Evolutionary conservation across 805 yeast genomes (phyloP), one percentile per base, ranked within the genome.

Genomic region (Scheffersomyces ergatensis): DNA sequence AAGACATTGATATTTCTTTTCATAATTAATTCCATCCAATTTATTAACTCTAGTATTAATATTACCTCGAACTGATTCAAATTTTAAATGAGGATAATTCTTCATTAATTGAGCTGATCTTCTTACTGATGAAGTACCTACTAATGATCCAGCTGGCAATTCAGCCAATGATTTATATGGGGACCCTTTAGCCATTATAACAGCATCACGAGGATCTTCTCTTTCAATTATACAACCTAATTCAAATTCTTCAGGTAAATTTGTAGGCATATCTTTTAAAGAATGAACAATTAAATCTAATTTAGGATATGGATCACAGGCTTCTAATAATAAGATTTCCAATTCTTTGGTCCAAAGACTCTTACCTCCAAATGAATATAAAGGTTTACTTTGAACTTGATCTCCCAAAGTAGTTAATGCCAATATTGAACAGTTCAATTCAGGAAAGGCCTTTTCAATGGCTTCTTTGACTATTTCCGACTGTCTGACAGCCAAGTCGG

Each of bases 261-360:
- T 65, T 0, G 99, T 93, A 27, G 99, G 99, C 79, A 80, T 76
- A 65, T 90, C 98, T 62, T 93, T 93, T 50, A 93, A 72, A 3
- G 96, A 87, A 61, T 93, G 98, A 29, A 92, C 98, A 57, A 93
- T 84, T 64, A 92, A 68, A 60, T 93, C 97, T 36, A 92, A 71
- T 63, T 81, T 74, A 39, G 85, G 82, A 50, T 72, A 81, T 36
- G 65, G 69, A 21, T 84, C 90, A 19, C 80, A 73, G 34, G 76
- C 70, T 46, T 76, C 76, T 48, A 85, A 74, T 30, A 92, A 67
- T 36, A 89, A 67, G 18, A 82, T 82, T 64, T 93, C 99, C 42
- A 93, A 72, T 63, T 93, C 99, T 57, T 87, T 86, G 2, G 99
- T 93, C 99, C 99, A 93, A 18, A 93, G 63, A 0, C 97, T 81